Base-by-base conservation (phyloP, 352 stramenopile genomes). In the Phytophthora aleatoria region DNA sequence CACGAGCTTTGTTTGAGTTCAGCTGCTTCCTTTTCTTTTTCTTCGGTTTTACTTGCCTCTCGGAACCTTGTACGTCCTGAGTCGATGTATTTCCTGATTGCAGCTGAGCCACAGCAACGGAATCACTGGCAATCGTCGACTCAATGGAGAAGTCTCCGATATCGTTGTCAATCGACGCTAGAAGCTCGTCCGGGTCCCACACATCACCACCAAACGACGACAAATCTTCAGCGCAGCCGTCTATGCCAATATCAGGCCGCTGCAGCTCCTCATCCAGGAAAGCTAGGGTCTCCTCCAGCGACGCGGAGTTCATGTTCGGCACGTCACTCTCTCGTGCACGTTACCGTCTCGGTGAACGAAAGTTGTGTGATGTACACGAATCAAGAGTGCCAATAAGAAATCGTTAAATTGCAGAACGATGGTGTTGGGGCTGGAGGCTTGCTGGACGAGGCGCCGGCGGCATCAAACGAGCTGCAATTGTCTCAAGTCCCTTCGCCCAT, bases 1-100 rank as follows among this genome's bases (percentile, higher is more conserved):
- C 65, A 3, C 69, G 58, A 38, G 69, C 69, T 50, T 57, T 70
- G 47, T 76, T 76, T 15, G 69, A 69, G 13, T 69, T 67, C 6
- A 59, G 20, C 5, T 61, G 57, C 9, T 61, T 70, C 43, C 58
- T 69, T 20, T 51, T 41, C 50, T 51, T 53, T n/a, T 43, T 30
- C 20, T 62, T 68, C 7, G 50, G 36, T 24, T 60, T 62, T 1
- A 16, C n/a, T 10, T 24, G 16, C n/a, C 11, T 57, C 50, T 26
- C 47, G 43, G 20, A 8, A 3, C 20, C 47, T 2, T 13, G 31
- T 57, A 0, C 3, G 12, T 24, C 15, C 12, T 30, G 12, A 13
- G 2, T 27, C 15, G 13, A 24, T 52, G 42, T 5, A 30, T 48
- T 48, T 52, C 5, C 13, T 30, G 30, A 27, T 38, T 43, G 31